Evolutionary conservation across 2,329 filamentous ascomycete species (phyloP).

Genomic region (Penicillium sp.): DNA sequence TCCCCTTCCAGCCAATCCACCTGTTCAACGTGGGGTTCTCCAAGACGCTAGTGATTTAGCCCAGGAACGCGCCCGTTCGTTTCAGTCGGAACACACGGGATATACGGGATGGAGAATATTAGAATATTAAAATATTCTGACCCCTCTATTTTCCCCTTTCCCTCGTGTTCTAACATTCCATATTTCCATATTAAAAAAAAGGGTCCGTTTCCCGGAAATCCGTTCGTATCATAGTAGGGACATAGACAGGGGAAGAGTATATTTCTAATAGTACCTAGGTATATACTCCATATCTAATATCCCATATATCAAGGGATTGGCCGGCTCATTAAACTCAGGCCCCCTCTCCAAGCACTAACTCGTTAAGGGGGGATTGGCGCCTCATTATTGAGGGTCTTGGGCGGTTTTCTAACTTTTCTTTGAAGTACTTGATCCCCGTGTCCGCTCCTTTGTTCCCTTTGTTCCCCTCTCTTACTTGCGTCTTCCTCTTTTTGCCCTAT

Average conservation of each 20-base stretch:
- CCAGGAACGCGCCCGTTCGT: constrained; percentile 8
- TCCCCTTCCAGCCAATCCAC: constrained; percentile 15
- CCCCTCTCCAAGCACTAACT: constrained; percentile 5
- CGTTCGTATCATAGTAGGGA: background rate
- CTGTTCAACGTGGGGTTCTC: constrained; percentile 10
- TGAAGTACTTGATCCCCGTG: constrained; percentile 16
- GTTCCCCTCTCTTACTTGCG: constrained; percentile 2
- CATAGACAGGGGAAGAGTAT: background rate
- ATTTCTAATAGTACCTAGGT: background rate
- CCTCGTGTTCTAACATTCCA: background rate
- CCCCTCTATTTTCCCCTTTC: no score
- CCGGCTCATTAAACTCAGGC: constrained; percentile 9
- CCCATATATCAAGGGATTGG: constrained; percentile 16
- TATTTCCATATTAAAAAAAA: background rate
- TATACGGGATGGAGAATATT: background rate
- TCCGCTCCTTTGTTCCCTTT: constrained; percentile 4
- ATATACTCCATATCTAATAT: constrained; percentile 5
- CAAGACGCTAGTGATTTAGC: constrained; percentile 10
- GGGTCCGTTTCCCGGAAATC: background rate
- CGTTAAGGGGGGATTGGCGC: background rate
- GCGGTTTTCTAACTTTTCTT: background rate
- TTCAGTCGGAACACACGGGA: background rate
- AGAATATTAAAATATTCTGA: background rate
- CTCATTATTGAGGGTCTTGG: constrained; percentile 1
- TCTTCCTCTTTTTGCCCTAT: constrained; percentile 7